phyloP scores from a whole-genome alignment of 2,329 filamentous ascomycete genomes.

The Talaromyces sp. region DNA sequence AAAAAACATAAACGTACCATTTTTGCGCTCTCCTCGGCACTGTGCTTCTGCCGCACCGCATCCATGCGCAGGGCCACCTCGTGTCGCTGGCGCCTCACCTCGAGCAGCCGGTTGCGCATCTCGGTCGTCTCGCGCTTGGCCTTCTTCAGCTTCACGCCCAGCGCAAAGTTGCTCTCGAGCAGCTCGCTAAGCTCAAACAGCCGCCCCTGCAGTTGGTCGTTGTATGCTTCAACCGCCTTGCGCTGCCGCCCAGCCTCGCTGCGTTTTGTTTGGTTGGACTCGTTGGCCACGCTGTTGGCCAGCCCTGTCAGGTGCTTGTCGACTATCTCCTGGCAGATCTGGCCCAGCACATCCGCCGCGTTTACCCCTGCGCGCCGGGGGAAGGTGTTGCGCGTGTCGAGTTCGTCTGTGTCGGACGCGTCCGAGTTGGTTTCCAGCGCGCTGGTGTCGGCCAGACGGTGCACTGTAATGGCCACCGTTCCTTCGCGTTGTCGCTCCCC shows the following conservation, averaged over 20 bases:
- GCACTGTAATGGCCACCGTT: conserved; percentile 37
- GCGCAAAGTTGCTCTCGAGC: conserved; percentile 45
- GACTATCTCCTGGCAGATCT: conserved; percentile 47
- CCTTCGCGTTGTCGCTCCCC: conserved; percentile 17
- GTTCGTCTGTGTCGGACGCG: conserved; percentile 19
- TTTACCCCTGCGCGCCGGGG: conserved; percentile 43
- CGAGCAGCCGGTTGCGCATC: conserved; percentile 43
- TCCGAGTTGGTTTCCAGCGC: conserved; percentile 19
- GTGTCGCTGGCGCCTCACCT: conserved; percentile 44
- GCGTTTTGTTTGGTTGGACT: conserved; percentile 32
- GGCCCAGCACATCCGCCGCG: conserved; percentile 46
- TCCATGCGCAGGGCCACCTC: conserved; percentile 47
- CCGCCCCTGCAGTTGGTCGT: conserved; percentile 43
- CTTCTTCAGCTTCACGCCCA: conserved; percentile 41
- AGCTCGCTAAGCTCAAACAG: conserved; percentile 49
- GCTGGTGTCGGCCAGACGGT: conserved; percentile 32
- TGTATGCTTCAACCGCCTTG: conserved; percentile 45
- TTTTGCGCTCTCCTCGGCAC: conserved; percentile 31
- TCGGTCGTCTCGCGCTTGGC: conserved; percentile 41
- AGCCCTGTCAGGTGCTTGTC: conserved; percentile 41
- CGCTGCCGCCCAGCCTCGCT: conserved; percentile 40
- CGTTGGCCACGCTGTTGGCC: conserved; percentile 34
- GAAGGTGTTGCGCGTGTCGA: conserved; percentile 27
- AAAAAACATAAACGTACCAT: conserved; percentile 23
- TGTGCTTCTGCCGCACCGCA: conserved; percentile 38